Evolutionary conservation across 768 basidiomycete genomes (phyloP).

Genomic region (Tricholoma matsutake): DNA sequence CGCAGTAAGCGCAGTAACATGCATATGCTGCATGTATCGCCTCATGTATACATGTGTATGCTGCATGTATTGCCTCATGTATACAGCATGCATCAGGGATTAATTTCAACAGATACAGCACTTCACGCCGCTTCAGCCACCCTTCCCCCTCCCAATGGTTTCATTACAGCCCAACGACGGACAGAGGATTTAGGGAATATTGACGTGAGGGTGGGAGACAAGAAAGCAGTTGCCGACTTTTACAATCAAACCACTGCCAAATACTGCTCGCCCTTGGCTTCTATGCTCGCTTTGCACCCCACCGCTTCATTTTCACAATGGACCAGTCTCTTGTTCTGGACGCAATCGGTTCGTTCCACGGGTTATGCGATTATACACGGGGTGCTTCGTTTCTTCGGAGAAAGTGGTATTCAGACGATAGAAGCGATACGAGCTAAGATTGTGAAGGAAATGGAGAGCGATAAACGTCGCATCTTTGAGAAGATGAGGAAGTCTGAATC

Average conservation of each 20-base stretch:
- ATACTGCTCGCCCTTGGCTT: conserved; percentile 14
- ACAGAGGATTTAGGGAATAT: conserved; percentile 1
- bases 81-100: too few relatives aligned
- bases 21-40: too few relatives aligned
- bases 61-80: too few relatives aligned
- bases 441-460: conserved; percentile 8
- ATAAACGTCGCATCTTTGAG: conserved; percentile 5
- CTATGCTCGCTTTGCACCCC: conserved; percentile 17
- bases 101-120: too few relatives aligned
- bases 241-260: conserved; percentile 12
- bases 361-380: conserved; percentile 17
- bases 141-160: conserved; percentile 7
- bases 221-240: conserved; percentile 7
- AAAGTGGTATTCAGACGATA: neutral
- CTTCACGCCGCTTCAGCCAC: conserved; percentile 6
- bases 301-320: conserved; percentile 10
- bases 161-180: conserved; percentile 9
- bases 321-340: conserved; percentile 16
- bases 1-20: too few relatives aligned
- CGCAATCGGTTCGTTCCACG: conserved; percentile 8
- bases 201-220: conserved; percentile 3
- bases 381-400: conserved; percentile 5
- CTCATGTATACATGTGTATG: too few relatives aligned
- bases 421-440: conserved; percentile 4
- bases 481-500: neutral